A percentile compares a stretch with the other conserved stretches of the same genome.
These are phyloP conservation scores for Nidularia pulvinata DNA, from an alignment of 768 basidiomycete species.

Conservation along the genomic window DNA sequence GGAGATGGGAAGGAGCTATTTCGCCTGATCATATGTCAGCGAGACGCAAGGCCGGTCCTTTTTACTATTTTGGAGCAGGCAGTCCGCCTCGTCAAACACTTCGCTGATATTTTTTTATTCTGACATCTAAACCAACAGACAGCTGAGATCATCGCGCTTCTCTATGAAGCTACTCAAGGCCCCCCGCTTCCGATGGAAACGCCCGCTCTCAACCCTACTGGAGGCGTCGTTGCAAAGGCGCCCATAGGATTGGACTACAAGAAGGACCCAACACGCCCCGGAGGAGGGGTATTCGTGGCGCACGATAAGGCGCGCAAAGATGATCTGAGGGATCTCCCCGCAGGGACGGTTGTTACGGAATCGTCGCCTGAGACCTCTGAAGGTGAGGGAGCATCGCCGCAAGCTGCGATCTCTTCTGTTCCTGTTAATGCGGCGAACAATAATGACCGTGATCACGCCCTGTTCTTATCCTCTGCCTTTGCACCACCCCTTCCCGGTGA, in stretches of 20 bases:
- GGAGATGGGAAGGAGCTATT: constrained; percentile 85
- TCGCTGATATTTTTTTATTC: constrained; percentile 5
- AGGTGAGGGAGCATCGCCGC: constrained; percentile 40
- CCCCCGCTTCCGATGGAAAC: constrained; percentile 48
- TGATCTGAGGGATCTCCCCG: constrained; percentile 53
- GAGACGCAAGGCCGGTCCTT: constrained; percentile 73
- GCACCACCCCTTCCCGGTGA: constrained; percentile 26
- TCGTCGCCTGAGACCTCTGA: constrained; percentile 45
- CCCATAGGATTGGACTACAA: constrained; percentile 65
- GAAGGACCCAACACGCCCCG: constrained; percentile 79
- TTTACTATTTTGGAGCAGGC: constrained; percentile 8
- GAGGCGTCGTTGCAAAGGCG: constrained; percentile 61
- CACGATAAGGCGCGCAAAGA: constrained; percentile 39
- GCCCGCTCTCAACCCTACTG: constrained; percentile 76
- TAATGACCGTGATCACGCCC: constrained; percentile 33
- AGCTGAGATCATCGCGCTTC: constrained; percentile 87
- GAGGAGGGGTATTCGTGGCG: constrained; percentile 86
- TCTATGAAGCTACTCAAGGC: constrained; percentile 95
- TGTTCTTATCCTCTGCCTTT: constrained; percentile 31
- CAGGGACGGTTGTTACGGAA: constrained; percentile 51
- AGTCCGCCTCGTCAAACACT: constrained; percentile 2
- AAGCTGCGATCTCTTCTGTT: constrained; percentile 14
- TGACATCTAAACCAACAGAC: constrained; percentile 48
- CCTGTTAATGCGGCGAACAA: constrained; percentile 17
- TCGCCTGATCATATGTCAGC: constrained; percentile 95